Evolutionary conservation across 768 basidiomycete species (phyloP).

Genomic region (Boletus bicolor): DNA sequence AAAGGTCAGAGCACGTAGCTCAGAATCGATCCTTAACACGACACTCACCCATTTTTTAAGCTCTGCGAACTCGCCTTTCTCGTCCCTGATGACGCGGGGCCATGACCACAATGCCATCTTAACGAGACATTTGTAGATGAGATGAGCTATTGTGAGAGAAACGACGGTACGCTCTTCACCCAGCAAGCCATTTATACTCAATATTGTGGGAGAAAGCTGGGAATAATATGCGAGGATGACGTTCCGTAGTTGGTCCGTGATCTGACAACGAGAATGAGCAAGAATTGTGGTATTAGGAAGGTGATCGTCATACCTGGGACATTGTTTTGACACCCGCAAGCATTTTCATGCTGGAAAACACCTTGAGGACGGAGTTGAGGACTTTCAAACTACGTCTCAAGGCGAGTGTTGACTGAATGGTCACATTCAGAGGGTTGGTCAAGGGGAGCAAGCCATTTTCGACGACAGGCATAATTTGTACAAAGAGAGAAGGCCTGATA

Average conservation of each 20-base stretch:
- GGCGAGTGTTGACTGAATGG: constrained; percentile 44
- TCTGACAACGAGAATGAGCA: constrained; percentile 10
- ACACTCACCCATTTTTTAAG: constrained; percentile 54
- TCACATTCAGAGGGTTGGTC: constrained; percentile 39
- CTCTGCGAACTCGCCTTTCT: constrained; percentile 40
- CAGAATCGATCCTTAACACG: not conserved
- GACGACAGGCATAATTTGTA: constrained; percentile 51
- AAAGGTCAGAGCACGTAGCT: constrained; percentile 1
- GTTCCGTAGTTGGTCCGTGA: constrained; percentile 39
- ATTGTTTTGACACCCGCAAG: constrained; percentile 63
- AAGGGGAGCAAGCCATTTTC: constrained; percentile 51
- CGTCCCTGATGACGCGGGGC: constrained; percentile 44
- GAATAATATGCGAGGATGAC: constrained; percentile 63
- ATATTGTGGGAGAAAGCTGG: constrained; percentile 38
- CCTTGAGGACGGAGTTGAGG: constrained; percentile 65
- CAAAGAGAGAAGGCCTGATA: constrained; percentile 26
- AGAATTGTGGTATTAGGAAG: not conserved
- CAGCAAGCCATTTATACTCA: constrained; percentile 35
- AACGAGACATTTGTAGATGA: constrained; percentile 71
- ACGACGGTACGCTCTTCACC: constrained; percentile 38
- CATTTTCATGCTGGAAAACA: constrained; percentile 69
- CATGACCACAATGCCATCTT: constrained; percentile 75
- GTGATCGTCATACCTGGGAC: constrained; percentile 45
- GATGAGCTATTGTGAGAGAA: constrained; percentile 56
- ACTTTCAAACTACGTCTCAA: constrained; percentile 62